These are phyloP conservation scores for Hypericum perforatum DNA, from an alignment of 345 rosid species.

Conservation along the genomic window DNA sequence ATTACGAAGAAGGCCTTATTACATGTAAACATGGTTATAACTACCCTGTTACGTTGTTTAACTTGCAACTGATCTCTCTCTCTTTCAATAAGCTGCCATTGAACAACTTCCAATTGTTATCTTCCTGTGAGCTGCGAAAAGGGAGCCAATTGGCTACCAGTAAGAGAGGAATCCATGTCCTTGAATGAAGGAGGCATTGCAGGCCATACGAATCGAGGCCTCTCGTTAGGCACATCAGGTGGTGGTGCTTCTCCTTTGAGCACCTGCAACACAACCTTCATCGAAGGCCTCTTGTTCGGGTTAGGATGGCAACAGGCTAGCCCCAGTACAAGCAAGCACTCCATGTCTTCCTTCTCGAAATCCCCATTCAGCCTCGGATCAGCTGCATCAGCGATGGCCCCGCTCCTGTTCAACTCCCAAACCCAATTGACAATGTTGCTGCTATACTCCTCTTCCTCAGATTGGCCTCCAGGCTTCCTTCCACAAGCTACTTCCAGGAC, in stretches of 20 bases:
- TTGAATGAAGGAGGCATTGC: constrained; percentile 49
- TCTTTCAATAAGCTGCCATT: too few species aligned
- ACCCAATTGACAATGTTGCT: constrained; percentile 53
- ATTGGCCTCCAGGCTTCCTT: constrained; percentile 33
- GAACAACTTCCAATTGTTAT: too few species aligned
- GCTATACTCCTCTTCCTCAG: constrained; percentile 26
- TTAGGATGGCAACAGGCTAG: constrained; percentile 79
- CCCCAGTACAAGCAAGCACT: constrained; percentile 42
- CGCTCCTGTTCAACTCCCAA: constrained; percentile 54
- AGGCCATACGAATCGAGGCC: constrained; percentile 73
- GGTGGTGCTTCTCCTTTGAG: constrained; percentile 44
- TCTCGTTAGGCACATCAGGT: constrained; percentile 42
- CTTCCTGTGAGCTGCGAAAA: constrained; percentile 38
- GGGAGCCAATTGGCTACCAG: constrained; percentile 21
- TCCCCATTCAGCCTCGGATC: constrained; percentile 37
- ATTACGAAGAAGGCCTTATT: too few species aligned
- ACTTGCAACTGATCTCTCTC: neutral
- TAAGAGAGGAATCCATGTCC: constrained; percentile 27
- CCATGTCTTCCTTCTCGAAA: constrained; percentile 31
- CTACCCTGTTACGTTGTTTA: neutral
- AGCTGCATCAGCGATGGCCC: constrained; percentile 36
- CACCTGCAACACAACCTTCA: constrained; percentile 55
- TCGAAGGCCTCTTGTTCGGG: constrained; percentile 57
- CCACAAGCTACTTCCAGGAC: constrained; percentile 55
- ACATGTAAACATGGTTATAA: too few species aligned